Base-by-base conservation (phyloP, 2,329 filamentous ascomycete genomes). In the Penicillium olsonii region DNA sequence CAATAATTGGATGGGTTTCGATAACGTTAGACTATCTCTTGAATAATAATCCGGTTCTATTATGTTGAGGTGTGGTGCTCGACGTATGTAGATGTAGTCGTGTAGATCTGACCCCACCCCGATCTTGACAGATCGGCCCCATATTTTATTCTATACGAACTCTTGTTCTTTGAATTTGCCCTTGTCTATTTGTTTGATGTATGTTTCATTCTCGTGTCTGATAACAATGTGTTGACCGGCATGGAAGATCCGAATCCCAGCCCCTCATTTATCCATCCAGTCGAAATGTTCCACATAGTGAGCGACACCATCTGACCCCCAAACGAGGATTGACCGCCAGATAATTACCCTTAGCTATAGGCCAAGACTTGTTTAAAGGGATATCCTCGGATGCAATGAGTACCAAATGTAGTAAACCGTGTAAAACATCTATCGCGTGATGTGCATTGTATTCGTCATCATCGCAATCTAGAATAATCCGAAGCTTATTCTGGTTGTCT, bases 1-100 rank as follows among this genome's bases (percentile, higher is more conserved):
- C 5, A 9, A 27, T 29, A 12, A 39, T 45, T 29, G 17, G 39
- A 7, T n/a, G 17, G 15, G 22, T 19, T 46, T 15, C 18, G 8
- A 56, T 43, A 35, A 48, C 45, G 22, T 53, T 61, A 61, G 56
- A 61, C 48, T 61, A 45, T 53, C 52, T 37, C 48, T 55, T 41
- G 40, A 54, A 37, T 57, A 45, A 35, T 49, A 39, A 27, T 18
- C 22, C 22, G 8, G 22, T 24, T 24, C 22, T 24, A 24, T 24
- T 8, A 24, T 24, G 22, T 8, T 24, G 8, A 24, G 22, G 8
- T 8, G 5, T 8, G 18, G 24, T 11, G 26, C 31, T 24, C 15
- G 5, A 22, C n/a, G 2, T 14, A 12, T 38, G 38, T 45, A 45
- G 42, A 20, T 45, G 47, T 31, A 31, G 29, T 3, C 41, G 26